phyloP scores from a whole-genome alignment of 208 protist species.

The Crithidia fasciculata region DNA sequence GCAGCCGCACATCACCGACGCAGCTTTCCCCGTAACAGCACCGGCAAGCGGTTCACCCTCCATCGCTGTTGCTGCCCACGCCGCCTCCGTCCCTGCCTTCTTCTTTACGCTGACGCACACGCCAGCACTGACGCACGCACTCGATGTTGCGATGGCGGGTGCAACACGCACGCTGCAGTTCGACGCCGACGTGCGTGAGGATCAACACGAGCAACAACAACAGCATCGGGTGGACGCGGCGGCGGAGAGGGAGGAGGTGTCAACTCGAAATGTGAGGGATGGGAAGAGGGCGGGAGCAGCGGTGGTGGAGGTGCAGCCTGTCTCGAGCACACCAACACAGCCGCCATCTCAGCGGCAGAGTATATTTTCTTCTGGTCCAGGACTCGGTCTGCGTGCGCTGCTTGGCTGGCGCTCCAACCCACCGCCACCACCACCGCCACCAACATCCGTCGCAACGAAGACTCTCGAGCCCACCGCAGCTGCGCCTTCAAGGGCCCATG shows the following conservation, averaged over 20 bases:
- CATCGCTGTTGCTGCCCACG: conserved; percentile 12
- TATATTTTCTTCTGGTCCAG: conserved; percentile 1
- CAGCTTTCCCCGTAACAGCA: neutral
- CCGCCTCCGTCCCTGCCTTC: conserved; percentile 35
- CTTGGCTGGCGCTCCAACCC: conserved; percentile 3
- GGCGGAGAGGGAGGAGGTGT: too few species aligned
- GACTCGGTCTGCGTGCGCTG: conserved; percentile 17
- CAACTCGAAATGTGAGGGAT: too few species aligned
- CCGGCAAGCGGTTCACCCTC: neutral
- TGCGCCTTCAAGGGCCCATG: too few species aligned
- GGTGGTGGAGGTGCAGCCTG: too few species aligned
- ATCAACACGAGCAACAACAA: neutral
- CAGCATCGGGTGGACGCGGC: too few species aligned
- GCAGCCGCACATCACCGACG: neutral
- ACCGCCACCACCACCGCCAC: neutral
- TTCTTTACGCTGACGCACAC: conserved; percentile 42
- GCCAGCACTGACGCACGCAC: neutral
- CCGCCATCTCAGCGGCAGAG: neutral
- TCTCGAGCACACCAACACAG: too few species aligned
- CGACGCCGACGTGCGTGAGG: neutral
- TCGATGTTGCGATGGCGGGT: neutral
- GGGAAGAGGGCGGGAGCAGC: neutral
- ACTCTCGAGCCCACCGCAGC: neutral
- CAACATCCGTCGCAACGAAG: neutral
- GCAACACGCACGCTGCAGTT: conserved; percentile 7